phyloP scores from a whole-genome alignment of 805 yeast species.

The Vanderwaltozyma tropicalis region DNA sequence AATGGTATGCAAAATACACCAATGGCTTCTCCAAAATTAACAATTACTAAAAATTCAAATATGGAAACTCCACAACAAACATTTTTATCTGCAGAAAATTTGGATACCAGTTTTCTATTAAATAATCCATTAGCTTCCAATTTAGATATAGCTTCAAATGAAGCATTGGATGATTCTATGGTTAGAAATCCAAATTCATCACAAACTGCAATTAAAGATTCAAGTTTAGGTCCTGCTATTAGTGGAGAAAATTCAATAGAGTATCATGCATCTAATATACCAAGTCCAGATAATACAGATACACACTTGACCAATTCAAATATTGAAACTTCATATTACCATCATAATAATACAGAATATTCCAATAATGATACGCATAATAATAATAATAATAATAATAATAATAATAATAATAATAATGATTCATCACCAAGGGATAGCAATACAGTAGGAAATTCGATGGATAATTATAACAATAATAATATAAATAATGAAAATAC shows the following conservation, averaged over 20 bases:
- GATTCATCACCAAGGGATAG: constrained; percentile 1
- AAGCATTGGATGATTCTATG: neutral
- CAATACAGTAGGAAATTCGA: neutral
- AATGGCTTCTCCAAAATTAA: neutral
- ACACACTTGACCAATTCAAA: constrained; percentile 1
- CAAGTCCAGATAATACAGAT: constrained; percentile 3
- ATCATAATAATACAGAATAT: neutral
- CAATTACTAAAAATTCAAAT: neutral
- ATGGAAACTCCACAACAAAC: constrained; percentile 1
- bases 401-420: constrained; percentile 1
- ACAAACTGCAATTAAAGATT: neutral
- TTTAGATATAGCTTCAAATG: neutral
- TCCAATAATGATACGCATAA: neutral
- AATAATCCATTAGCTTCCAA: neutral
- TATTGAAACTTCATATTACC: too few species aligned
- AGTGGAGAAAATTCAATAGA: neutral
- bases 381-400: constrained; percentile 4
- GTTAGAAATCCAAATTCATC: neutral
- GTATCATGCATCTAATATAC: neutral
- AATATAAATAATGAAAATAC: constrained; percentile 3
- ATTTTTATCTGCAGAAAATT: neutral
- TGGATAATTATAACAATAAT: constrained; percentile 3
- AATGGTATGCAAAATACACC: neutral
- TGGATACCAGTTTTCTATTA: neutral
- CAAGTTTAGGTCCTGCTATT: neutral